These are phyloP conservation scores for Saraca asoca DNA, from an alignment of 331 rosid species.

Conservation along the genomic window DNA sequence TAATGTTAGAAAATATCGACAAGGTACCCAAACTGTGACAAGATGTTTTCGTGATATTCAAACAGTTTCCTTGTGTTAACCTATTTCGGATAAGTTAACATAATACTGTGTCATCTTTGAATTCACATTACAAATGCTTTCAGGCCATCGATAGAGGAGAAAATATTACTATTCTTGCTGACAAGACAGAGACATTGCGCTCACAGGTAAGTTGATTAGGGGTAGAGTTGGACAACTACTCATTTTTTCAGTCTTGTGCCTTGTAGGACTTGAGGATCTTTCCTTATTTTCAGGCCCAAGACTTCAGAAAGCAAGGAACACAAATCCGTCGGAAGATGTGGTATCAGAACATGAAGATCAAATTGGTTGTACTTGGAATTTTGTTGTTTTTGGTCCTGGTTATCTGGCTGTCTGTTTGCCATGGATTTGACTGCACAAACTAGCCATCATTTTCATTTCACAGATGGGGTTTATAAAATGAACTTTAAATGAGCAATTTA, in stretches of 20 bases:
- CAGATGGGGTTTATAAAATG: slow-evolving; percentile 25
- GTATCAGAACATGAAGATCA: slow-evolving; percentile 92
- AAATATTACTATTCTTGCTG: slow-evolving; percentile 66
- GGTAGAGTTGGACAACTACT: neutral
- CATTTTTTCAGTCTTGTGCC: slow-evolving; percentile 5
- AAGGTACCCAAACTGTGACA: slow-evolving; percentile 50
- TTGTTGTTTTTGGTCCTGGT: slow-evolving; percentile 64
- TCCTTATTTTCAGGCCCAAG: slow-evolving; percentile 62
- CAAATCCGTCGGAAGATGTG: slow-evolving; percentile 77
- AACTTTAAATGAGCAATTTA: slow-evolving; percentile 4
- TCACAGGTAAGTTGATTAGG: slow-evolving; percentile 54
- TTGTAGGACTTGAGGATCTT: slow-evolving; percentile 23
- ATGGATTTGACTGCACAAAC: slow-evolving; percentile 83
- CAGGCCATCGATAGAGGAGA: slow-evolving; percentile 90
- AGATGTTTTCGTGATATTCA: neutral
- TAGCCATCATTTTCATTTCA: slow-evolving; percentile 36
- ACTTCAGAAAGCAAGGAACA: slow-evolving; percentile 61
- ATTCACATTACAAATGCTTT: slow-evolving; percentile 23
- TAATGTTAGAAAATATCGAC: slow-evolving; percentile 86
- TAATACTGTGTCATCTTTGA: slow-evolving; percentile 16
- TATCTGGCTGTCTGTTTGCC: slow-evolving; percentile 88
- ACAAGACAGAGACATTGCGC: slow-evolving; percentile 75
- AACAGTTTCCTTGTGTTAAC: slow-evolving; percentile 7
- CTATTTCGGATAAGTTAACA: neutral
- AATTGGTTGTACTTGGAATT: slow-evolving; percentile 74